phyloP scores from a whole-genome alignment of 2,329 filamentous ascomycete species.

The Bisporella sp. region DNA sequence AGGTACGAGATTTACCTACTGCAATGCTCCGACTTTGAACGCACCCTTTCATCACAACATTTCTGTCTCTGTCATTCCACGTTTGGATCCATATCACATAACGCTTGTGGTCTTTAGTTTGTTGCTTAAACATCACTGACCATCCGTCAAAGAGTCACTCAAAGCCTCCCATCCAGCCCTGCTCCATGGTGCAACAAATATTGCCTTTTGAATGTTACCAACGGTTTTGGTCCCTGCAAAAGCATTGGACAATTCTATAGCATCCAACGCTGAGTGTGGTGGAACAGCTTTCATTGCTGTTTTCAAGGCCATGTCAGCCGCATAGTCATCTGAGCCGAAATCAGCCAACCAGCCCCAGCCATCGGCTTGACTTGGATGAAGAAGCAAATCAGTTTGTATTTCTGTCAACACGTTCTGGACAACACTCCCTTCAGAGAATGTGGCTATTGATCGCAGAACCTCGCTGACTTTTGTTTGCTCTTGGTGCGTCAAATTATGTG shows the following conservation, averaged over 20 bases:
- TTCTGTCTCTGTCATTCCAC: too few species aligned
- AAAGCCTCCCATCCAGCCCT: conserved; percentile 22
- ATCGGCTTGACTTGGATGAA: conserved; percentile 70
- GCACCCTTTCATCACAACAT: too few species aligned
- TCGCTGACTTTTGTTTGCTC: conserved; percentile 67
- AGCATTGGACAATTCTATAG: conserved; percentile 63
- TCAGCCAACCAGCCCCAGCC: conserved; percentile 74
- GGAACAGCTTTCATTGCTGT: conserved; percentile 72
- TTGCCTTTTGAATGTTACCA: conserved; percentile 68
- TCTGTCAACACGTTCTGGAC: conserved; percentile 52
- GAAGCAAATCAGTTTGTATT: conserved; percentile 70
- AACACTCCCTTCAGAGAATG: conserved; percentile 41
- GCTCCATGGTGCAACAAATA: conserved; percentile 76
- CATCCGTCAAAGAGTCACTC: neutral
- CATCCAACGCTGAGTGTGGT: conserved; percentile 60
- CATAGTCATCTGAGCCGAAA: conserved; percentile 41
- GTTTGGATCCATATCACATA: too few species aligned
- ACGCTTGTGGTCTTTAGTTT: too few species aligned
- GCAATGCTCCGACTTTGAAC: too few species aligned
- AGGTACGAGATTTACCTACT: too few species aligned
- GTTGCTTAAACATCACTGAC: too few species aligned
- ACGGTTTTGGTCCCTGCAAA: conserved; percentile 67
- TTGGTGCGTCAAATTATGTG: conserved; percentile 51
- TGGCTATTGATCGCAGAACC: conserved; percentile 68
- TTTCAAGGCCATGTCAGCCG: conserved; percentile 73